A percentile compares a stretch with the other conserved stretches of the same genome.
These are phyloP conservation scores for Tulasnella sp. DNA, from an alignment of 768 basidiomycete genomes.

Conservation along the genomic window DNA sequence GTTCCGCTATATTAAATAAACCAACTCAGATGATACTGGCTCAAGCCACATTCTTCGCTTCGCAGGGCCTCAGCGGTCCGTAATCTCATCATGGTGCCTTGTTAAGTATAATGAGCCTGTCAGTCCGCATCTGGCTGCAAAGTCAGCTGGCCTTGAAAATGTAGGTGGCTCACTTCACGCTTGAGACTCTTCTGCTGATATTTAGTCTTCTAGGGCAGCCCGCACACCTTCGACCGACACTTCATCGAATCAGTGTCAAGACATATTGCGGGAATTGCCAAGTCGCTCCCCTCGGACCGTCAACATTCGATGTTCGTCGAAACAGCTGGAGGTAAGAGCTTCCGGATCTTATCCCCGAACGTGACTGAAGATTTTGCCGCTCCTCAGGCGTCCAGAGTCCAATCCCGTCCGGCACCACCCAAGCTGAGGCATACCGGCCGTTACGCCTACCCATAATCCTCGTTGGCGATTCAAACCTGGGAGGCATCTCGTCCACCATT, in stretches of 20 bases:
- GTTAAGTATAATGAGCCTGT: conserved; percentile 87
- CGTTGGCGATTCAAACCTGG: conserved; percentile 84
- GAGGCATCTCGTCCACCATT: conserved; percentile 92
- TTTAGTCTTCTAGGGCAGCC: neutral
- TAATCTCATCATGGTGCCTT: conserved; percentile 68
- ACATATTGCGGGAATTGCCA: conserved; percentile 62
- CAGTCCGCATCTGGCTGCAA: conserved; percentile 88
- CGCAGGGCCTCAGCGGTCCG: conserved; percentile 40
- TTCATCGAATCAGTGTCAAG: conserved; percentile 66
- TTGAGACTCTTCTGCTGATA: neutral
- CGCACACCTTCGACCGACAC: conserved; percentile 55
- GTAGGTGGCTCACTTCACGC: neutral
- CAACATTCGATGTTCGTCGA: conserved; percentile 78
- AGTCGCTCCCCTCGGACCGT: conserved; percentile 37
- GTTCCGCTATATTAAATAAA: neutral
- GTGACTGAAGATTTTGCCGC: neutral
- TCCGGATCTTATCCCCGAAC: neutral
- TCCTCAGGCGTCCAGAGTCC: conserved; percentile 87
- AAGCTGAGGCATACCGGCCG: conserved; percentile 83
- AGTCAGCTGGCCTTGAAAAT: conserved; percentile 41
- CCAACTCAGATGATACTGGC: conserved; percentile 30
- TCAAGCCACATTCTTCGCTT: conserved; percentile 67
- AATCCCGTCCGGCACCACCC: conserved; percentile 76
- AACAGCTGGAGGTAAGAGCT: conserved; percentile 88
- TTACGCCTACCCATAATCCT: conserved; percentile 87